Percentiles rank a stretch among this genome's conserved stretches.
Evolutionary conservation across 139 green algal genomes (phyloP).

Genomic region (Micractinium sp.): DNA sequence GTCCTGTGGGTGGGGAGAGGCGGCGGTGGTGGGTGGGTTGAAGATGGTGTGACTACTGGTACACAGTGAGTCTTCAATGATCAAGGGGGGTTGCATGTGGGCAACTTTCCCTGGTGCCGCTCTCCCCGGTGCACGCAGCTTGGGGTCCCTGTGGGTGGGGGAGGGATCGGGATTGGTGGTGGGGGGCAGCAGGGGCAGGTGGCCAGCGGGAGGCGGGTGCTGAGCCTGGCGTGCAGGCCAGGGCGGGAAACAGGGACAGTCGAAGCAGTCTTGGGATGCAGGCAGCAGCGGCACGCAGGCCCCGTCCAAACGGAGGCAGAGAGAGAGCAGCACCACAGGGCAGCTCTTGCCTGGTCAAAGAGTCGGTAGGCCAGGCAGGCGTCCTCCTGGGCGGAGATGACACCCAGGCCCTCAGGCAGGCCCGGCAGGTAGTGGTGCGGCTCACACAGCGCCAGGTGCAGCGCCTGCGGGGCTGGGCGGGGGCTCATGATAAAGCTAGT

Average conservation of each 20-base stretch:
- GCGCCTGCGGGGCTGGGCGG: background rate
- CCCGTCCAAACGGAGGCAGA: background rate
- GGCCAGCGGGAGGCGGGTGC: too few species aligned
- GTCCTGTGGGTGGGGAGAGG: slow-evolving; percentile 41
- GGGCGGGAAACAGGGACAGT: background rate
- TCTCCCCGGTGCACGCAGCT: too few species aligned
- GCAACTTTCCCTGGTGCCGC: too few species aligned
- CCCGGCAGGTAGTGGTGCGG: slow-evolving; percentile 37
- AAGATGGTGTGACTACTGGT: background rate
- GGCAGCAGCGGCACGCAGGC: too few species aligned
- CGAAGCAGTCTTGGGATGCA: too few species aligned
- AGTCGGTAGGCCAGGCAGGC: slow-evolving; percentile 51
- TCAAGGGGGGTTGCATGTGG: too few species aligned
- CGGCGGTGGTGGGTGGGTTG: background rate
- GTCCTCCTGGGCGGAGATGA: slow-evolving; percentile 39
- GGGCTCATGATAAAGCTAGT: background rate
- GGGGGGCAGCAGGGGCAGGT: too few species aligned
- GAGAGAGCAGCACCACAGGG: background rate
- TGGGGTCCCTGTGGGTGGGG: too few species aligned
- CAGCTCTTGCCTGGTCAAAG: slow-evolving; percentile 45
- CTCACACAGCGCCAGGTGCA: slow-evolving; percentile 52
- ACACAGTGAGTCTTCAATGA: too few species aligned
- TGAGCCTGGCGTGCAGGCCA: background rate
- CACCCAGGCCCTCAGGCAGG: slow-evolving; percentile 11
- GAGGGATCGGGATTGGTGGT: too few species aligned